Percentiles rank a stretch among this genome's conserved stretches.
phyloP scores from a whole-genome alignment of 2,329 filamentous ascomycete genomes.

The Aspergillus aculeatinus region DNA sequence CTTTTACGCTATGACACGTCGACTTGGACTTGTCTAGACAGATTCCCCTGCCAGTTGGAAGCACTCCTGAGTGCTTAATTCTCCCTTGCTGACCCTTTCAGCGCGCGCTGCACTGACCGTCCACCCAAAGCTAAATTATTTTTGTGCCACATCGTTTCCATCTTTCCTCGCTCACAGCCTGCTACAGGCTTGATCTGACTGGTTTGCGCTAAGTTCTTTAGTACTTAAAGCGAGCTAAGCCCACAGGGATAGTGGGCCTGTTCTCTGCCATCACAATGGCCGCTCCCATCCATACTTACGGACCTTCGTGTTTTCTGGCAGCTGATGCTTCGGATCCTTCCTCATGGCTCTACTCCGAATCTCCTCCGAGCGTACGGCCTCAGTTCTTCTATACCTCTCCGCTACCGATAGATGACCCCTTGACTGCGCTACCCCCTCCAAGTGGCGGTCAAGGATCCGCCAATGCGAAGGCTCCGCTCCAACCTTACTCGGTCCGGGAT shows the following conservation, averaged over 20 bases:
- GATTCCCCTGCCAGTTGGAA: constrained; percentile 3
- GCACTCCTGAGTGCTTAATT: constrained; percentile 7
- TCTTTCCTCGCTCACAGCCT: background rate
- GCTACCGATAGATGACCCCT: constrained; percentile 81
- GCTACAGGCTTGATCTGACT: constrained; percentile 9
- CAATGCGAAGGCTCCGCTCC: constrained; percentile 60
- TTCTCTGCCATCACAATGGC: constrained; percentile 32
- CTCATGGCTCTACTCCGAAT: constrained; percentile 38
- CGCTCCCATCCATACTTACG: constrained; percentile 57
- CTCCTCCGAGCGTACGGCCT: constrained; percentile 59
- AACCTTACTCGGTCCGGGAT: constrained; percentile 76
- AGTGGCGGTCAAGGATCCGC: constrained; percentile 51
- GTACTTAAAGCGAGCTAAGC: background rate
- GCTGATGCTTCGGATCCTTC: constrained; percentile 35
- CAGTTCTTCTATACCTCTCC: constrained; percentile 86
- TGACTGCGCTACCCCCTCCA: constrained; percentile 64
- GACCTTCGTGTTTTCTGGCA: constrained; percentile 56
- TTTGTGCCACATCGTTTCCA: background rate
- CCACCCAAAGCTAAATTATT: background rate
- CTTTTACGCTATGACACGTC: background rate
- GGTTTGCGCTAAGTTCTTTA: constrained; percentile 1
- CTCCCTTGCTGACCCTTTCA: constrained; percentile 16
- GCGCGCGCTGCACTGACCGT: constrained; percentile 6
- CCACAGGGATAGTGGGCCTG: background rate
- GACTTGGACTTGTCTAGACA: background rate